Evolutionary conservation across 352 stramenopile species (phyloP).

Genomic region (Pythium oligandrum): DNA sequence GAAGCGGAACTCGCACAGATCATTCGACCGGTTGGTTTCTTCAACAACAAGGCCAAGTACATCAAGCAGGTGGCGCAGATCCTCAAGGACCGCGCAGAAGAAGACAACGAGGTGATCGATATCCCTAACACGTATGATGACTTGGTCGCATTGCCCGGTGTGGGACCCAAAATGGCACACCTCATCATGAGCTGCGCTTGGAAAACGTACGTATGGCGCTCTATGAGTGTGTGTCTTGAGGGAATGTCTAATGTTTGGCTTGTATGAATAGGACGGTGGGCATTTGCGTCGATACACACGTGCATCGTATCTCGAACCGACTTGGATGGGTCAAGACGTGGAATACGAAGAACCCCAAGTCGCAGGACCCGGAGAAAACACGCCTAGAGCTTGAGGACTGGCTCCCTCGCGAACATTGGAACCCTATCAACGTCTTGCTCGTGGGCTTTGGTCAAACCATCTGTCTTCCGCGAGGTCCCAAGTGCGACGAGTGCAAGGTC

Average conservation of each 20-base stretch:
- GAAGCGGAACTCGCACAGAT: conserved; percentile 81
- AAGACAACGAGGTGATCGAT: conserved; percentile 44
- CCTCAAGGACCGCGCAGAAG: conserved; percentile 31
- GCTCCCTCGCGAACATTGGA: conserved; percentile 90
- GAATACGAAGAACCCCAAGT: conserved; percentile 78
- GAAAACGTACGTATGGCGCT: conserved; percentile 48
- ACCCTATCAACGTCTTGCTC: conserved; percentile 89
- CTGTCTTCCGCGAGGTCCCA: conserved; percentile 61
- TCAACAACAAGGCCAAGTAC: conserved; percentile 95
- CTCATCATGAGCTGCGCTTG: conserved; percentile 93
- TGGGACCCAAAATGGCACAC: conserved; percentile 97
- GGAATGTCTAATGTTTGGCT: background rate
- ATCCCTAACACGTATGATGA: conserved; percentile 90
- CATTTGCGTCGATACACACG: conserved; percentile 97
- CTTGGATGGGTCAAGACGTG: conserved; percentile 91
- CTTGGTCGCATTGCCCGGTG: conserved; percentile 88
- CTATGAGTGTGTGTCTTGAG: background rate
- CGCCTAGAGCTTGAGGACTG: conserved; percentile 92
- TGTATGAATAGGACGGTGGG: conserved; percentile 57
- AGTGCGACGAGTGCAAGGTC: conserved; percentile 72
- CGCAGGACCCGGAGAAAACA: conserved; percentile 91
- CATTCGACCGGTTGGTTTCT: conserved; percentile 93
- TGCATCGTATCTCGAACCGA: conserved; percentile 95
- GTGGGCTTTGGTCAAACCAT: conserved; percentile 96
- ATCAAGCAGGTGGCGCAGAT: conserved; percentile 84